These are phyloP conservation scores for Lentinula novae-zelandiae DNA, from an alignment of 1,284 basidiomycete species.

Conservation along the genomic window DNA sequence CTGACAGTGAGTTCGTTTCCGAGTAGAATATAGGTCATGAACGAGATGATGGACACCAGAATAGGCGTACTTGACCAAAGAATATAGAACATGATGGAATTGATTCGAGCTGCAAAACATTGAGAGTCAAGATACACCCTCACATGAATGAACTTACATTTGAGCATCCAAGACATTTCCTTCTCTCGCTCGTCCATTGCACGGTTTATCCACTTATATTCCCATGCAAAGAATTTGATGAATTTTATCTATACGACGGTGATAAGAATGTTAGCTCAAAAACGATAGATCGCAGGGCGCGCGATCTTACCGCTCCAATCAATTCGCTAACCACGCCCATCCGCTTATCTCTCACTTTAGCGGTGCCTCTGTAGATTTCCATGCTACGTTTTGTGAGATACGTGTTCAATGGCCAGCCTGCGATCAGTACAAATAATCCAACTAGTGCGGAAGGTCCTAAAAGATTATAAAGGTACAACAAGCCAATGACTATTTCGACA, in stretches of 20 bases:
- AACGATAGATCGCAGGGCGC: not conserved
- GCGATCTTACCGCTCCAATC: slow-evolving; percentile 55
- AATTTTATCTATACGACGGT: slow-evolving; percentile 57
- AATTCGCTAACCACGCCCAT: slow-evolving; percentile 88
- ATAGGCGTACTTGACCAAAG: slow-evolving; percentile 69
- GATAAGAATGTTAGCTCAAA: not conserved
- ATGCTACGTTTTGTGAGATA: slow-evolving; percentile 58
- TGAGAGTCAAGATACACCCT: not conserved
- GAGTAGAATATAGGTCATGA: slow-evolving; percentile 56
- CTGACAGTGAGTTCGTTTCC: slow-evolving; percentile 67
- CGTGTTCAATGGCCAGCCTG: slow-evolving; percentile 75
- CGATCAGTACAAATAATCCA: slow-evolving; percentile 74
- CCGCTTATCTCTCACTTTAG: slow-evolving; percentile 76
- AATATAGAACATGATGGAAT: slow-evolving; percentile 58
- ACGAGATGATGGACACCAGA: slow-evolving; percentile 66
- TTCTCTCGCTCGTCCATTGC: slow-evolving; percentile 52
- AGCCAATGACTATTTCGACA: slow-evolving; percentile 78
- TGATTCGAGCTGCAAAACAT: slow-evolving; percentile 49
- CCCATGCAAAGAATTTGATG: slow-evolving; percentile 88
- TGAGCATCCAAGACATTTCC: slow-evolving; percentile 71
- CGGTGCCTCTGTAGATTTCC: slow-evolving; percentile 70
- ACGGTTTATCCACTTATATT: slow-evolving; percentile 67
- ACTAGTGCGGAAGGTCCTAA: slow-evolving; percentile 84
- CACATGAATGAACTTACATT: slow-evolving; percentile 37
- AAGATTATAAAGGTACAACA: slow-evolving; percentile 76